These are phyloP conservation scores for Bipolaris victoriae DNA, from an alignment of 2,329 filamentous ascomycete genomes.

Conservation along the genomic window DNA sequence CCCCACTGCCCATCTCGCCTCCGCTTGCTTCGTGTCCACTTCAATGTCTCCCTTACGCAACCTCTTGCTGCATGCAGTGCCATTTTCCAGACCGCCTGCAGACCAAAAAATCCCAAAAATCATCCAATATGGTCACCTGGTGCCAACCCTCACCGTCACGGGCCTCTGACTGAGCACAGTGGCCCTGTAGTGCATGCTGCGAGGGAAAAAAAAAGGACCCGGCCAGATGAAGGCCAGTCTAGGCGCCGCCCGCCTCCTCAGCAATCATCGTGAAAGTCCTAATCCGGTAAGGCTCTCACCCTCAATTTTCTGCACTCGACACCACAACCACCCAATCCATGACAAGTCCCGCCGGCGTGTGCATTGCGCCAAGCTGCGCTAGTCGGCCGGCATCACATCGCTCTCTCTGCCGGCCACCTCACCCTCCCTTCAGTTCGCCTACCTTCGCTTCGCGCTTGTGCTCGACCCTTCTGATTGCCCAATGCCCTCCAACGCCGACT, in stretches of 20 bases:
- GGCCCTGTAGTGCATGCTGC: slow-evolving; percentile 16
- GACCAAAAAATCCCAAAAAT: slow-evolving; percentile 9
- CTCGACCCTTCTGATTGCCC: slow-evolving; percentile 34
- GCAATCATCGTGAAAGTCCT: slow-evolving; percentile 45
- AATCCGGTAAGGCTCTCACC: slow-evolving; percentile 34
- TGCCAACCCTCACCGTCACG: slow-evolving; percentile 22
- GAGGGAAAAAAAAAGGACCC: slow-evolving; percentile 9
- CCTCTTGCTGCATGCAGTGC: background rate
- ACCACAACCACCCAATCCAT: slow-evolving; percentile 32
- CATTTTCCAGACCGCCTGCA: slow-evolving; percentile 15
- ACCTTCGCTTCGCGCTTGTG: slow-evolving; percentile 29
- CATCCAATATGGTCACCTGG: slow-evolving; percentile 13
- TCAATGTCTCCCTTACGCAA: background rate
- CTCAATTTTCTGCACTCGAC: slow-evolving; percentile 34
- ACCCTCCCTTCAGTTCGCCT: slow-evolving; percentile 26
- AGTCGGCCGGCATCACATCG: slow-evolving; percentile 26
- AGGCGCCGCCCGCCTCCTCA: slow-evolving; percentile 30
- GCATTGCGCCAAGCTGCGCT: slow-evolving; percentile 29
- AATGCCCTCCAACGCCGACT: slow-evolving; percentile 40
- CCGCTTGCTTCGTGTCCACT: background rate
- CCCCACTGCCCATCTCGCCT: background rate
- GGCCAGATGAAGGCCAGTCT: slow-evolving; percentile 30
- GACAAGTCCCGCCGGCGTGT: slow-evolving; percentile 23
- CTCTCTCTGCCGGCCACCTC: slow-evolving; percentile 26
- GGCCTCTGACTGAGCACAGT: slow-evolving; percentile 18